These are phyloP conservation scores for Wickerhamomyces sydowiorum DNA, from an alignment of 805 yeast species.

Conservation along the genomic window DNA sequence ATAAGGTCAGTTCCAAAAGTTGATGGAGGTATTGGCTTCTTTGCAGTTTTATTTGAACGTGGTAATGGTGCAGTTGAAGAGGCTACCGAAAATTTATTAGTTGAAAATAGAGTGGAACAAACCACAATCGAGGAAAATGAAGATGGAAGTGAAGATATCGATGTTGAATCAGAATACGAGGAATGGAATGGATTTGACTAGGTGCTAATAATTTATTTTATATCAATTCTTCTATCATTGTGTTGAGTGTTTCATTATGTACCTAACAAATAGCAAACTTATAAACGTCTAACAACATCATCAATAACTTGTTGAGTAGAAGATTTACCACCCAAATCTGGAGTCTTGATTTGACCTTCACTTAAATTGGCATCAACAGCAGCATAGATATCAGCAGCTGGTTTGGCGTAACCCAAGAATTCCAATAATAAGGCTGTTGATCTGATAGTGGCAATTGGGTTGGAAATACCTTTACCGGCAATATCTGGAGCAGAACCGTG, in stretches of 20 bases:
- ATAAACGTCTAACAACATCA: slow-evolving; percentile 53
- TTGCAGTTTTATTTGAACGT: slow-evolving; percentile 87
- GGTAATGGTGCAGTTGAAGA: slow-evolving; percentile 5
- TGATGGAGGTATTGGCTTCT: slow-evolving; percentile 99
- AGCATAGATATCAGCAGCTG: slow-evolving; percentile 86
- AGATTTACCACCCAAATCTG: slow-evolving; percentile 91
- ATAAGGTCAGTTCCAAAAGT: slow-evolving; percentile 77
- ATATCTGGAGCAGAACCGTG: slow-evolving; percentile 99
- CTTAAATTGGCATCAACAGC: slow-evolving; percentile 92
- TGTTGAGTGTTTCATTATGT: not conserved
- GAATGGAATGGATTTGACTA: slow-evolving; percentile 34
- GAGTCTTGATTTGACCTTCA: slow-evolving; percentile 74
- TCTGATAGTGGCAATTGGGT: slow-evolving; percentile 97
- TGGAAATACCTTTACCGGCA: slow-evolving; percentile 89
- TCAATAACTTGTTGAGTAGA: slow-evolving; percentile 82
- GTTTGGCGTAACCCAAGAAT: slow-evolving; percentile 84
- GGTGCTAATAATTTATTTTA: not conserved
- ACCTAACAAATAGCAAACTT: slow-evolving; percentile 1
- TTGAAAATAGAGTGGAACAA: no score
- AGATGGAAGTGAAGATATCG: slow-evolving; percentile 2
- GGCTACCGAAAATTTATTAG: not conserved
- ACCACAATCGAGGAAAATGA: not conserved
- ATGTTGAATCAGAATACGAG: slow-evolving; percentile 16
- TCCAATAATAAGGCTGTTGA: slow-evolving; percentile 97
- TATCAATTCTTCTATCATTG: not conserved